These are phyloP conservation scores for Amanita rubescens DNA, from an alignment of 768 basidiomycete species.

Conservation along the genomic window DNA sequence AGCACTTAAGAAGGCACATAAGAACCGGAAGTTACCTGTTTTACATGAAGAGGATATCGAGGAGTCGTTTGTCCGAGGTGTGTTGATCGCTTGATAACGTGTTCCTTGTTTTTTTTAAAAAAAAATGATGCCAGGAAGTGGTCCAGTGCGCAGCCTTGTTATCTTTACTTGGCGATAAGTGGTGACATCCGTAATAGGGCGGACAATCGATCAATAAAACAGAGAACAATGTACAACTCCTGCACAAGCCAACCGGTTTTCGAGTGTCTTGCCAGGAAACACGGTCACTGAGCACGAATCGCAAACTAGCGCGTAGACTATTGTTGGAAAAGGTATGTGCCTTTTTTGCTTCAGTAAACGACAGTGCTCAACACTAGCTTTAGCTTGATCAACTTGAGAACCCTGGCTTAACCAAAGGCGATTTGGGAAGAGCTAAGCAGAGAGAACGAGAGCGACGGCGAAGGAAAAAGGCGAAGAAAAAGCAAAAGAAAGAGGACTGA, in stretches of 20 bases:
- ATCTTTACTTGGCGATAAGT: not conserved
- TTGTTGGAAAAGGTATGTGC: slow-evolving; percentile 69
- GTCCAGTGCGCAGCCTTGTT: slow-evolving; percentile 44
- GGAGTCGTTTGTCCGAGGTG: slow-evolving; percentile 83
- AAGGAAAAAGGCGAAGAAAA: slow-evolving; percentile 75
- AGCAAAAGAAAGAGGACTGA: too few species aligned
- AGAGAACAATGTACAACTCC: slow-evolving; percentile 81
- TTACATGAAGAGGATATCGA: slow-evolving; percentile 77
- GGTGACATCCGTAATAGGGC: slow-evolving; percentile 37
- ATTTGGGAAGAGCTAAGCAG: slow-evolving; percentile 63
- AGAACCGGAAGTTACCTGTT: slow-evolving; percentile 54
- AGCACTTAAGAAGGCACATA: slow-evolving; percentile 63
- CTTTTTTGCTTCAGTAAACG: slow-evolving; percentile 15
- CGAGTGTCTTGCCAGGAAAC: slow-evolving; percentile 87
- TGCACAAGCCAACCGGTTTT: slow-evolving; percentile 84
- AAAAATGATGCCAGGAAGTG: slow-evolving; percentile 50
- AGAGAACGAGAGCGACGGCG: slow-evolving; percentile 68
- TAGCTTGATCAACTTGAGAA: slow-evolving; percentile 69
- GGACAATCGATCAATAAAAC: slow-evolving; percentile 98
- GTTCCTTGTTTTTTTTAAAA: not conserved
- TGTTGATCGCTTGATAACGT: slow-evolving; percentile 9
- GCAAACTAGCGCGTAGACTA: slow-evolving; percentile 66
- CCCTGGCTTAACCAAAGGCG: slow-evolving; percentile 69
- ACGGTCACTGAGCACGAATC: slow-evolving; percentile 73
- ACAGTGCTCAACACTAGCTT: slow-evolving; percentile 14